Conservation (phyloP, 371 early-diverging fungal genomes). For the Umbelopsis sp. region DNA sequence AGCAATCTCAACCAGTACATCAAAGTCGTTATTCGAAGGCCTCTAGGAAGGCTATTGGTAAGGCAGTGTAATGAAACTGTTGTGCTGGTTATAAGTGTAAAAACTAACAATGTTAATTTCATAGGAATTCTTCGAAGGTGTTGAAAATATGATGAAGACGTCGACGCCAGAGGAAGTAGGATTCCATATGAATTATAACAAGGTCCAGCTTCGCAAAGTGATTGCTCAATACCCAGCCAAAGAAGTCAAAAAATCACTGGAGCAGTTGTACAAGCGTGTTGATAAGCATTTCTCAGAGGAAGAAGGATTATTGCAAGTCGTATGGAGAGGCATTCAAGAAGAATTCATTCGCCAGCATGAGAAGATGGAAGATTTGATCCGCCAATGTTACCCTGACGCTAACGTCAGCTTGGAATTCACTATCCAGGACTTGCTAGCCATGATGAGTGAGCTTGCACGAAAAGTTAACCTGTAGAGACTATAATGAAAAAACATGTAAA, state of each 20-base stretch:
- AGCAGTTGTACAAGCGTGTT: conserved; percentile 85
- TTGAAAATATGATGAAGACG: conserved; percentile 80
- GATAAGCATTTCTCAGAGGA: conserved; percentile 93
- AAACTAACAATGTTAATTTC: not conserved
- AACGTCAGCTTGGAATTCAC: conserved; percentile 86
- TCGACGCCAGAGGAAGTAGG: conserved; percentile 84
- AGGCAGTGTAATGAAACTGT: not conserved
- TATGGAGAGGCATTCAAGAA: conserved; percentile 92
- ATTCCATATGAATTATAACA: conserved; percentile 85
- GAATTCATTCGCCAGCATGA: conserved; percentile 84
- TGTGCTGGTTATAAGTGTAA: not conserved
- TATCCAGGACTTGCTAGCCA: conserved; percentile 77
- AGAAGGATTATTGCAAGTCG: conserved; percentile 82
- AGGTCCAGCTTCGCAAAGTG: conserved; percentile 83
- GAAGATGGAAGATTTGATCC: conserved; percentile 79
- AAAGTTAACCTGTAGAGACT: conserved; percentile 43
- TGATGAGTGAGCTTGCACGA: conserved; percentile 69
- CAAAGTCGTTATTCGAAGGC: conserved; percentile 83
- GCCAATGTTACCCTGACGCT: conserved; percentile 85
- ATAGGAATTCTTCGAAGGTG: conserved; percentile 95
- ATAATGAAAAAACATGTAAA: not conserved
- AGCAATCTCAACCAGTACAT: conserved; percentile 81
- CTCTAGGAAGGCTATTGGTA: conserved; percentile 85
- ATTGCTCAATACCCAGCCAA: conserved; percentile 82
- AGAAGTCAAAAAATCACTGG: conserved; percentile 82